phyloP scores from a whole-genome alignment of 192 early-diverging fungal species.

The Podila verticillata region DNA sequence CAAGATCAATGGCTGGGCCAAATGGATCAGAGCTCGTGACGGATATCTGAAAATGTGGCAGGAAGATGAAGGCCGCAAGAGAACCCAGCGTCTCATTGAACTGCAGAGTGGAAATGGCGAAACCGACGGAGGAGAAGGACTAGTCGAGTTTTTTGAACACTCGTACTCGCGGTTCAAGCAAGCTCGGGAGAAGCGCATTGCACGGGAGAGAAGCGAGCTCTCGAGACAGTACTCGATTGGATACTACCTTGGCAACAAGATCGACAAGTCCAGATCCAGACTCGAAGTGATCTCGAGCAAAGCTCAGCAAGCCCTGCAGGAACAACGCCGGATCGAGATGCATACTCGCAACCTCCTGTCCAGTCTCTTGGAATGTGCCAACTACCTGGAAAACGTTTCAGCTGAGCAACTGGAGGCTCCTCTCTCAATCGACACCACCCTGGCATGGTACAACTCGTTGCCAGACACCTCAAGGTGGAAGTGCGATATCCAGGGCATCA shows the following conservation, averaged over 20 bases:
- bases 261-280: slow-evolving; percentile 44
- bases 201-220: slow-evolving; percentile 35
- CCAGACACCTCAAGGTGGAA: slow-evolving; percentile 50
- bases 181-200: slow-evolving; percentile 45
- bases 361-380: slow-evolving; percentile 44
- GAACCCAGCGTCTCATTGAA: slow-evolving; percentile 33
- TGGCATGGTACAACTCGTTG: slow-evolving; percentile 44
- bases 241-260: slow-evolving; percentile 42
- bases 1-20: slow-evolving; percentile 54
- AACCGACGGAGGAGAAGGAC: slow-evolving; percentile 20
- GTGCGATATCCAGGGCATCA: slow-evolving; percentile 44
- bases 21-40: slow-evolving; percentile 56
- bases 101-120: slow-evolving; percentile 9
- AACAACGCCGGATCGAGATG: slow-evolving; percentile 31
- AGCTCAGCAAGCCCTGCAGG: slow-evolving; percentile 30
- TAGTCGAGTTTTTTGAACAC: slow-evolving; percentile 54
- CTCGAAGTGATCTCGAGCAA: slow-evolving; percentile 42
- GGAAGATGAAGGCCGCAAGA: slow-evolving; percentile 27
- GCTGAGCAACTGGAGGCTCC: slow-evolving; percentile 35
- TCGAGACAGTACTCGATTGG: slow-evolving; percentile 48
- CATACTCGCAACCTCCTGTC: slow-evolving; percentile 47
- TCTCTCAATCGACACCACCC: slow-evolving; percentile 44
- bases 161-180: slow-evolving; percentile 45
- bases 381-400: slow-evolving; percentile 42
- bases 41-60: slow-evolving; percentile 51